phyloP scores from a whole-genome alignment of 371 early-diverging fungal genomes.

The Zopfochytrium polystomum region DNA sequence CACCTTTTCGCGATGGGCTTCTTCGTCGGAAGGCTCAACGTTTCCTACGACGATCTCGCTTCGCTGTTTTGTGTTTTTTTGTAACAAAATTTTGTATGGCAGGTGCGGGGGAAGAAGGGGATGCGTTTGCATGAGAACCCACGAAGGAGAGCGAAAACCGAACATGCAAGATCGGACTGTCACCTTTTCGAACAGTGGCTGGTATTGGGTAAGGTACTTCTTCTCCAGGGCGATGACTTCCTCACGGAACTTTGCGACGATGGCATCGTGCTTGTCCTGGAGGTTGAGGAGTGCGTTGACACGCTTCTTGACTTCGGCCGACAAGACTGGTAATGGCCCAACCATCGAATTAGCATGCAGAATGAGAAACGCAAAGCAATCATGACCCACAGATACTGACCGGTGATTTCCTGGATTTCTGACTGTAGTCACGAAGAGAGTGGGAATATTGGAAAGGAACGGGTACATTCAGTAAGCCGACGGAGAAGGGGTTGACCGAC shows the following conservation, averaged over 20 bases:
- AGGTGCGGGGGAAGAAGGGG: background rate
- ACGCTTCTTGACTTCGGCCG: slow-evolving; percentile 72
- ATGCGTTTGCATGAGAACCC: slow-evolving; percentile 3
- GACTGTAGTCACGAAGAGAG: too few relatives aligned
- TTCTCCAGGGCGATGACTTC: slow-evolving; percentile 90
- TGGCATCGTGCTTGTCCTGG: slow-evolving; percentile 64
- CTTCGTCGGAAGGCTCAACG: slow-evolving; percentile 83
- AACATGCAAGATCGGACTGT: too few relatives aligned
- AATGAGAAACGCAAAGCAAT: too few relatives aligned
- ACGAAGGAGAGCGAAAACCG: background rate
- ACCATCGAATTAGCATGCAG: too few relatives aligned
- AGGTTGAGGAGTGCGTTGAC: slow-evolving; percentile 78
- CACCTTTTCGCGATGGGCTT: slow-evolving; percentile 52
- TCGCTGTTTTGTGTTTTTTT: slow-evolving; percentile 49
- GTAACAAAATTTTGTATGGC: background rate
- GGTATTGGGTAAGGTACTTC: slow-evolving; percentile 79
- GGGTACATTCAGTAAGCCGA: too few relatives aligned
- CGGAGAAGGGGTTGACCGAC: too few relatives aligned
- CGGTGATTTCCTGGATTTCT: too few relatives aligned
- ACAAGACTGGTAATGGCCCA: too few relatives aligned
- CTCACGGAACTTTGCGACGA: slow-evolving; percentile 81
- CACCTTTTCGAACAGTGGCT: slow-evolving; percentile 79
- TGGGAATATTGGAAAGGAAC: too few relatives aligned
- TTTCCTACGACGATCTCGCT: slow-evolving; percentile 68
- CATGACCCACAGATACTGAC: too few relatives aligned